A percentile compares a stretch with the other conserved stretches of the same genome.
Conservation (phyloP, 2,329 filamentous ascomycete genomes). For the Epichloe bromicola region DNA sequence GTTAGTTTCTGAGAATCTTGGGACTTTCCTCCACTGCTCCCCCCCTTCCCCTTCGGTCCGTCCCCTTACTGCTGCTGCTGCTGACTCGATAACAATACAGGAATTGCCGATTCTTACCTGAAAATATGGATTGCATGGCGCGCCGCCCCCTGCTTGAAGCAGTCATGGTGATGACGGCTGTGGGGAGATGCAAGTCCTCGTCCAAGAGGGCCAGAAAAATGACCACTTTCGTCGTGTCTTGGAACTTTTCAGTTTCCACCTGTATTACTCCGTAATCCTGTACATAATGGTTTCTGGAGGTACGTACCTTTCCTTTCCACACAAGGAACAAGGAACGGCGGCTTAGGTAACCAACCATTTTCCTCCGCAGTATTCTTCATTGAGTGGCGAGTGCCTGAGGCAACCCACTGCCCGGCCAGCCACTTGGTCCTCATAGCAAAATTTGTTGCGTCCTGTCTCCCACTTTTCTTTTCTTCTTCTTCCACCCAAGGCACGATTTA, state of each 20-base stretch:
- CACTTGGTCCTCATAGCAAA: constrained; percentile 4
- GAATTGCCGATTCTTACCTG: constrained; percentile 27
- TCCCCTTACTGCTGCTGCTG: not conserved
- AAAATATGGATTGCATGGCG: constrained; percentile 34
- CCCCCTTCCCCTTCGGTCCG: too few species aligned
- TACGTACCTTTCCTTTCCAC: not conserved
- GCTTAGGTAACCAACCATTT: not conserved
- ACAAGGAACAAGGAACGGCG: not conserved
- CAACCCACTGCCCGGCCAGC: constrained; percentile 5
- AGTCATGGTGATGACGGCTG: constrained; percentile 24
- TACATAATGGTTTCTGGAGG: not conserved
- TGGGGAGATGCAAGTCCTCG: constrained; percentile 6
- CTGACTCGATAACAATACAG: not conserved
- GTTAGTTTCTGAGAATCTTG: not conserved
- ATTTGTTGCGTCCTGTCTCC: constrained; percentile 7
- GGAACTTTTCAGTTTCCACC: constrained; percentile 11
- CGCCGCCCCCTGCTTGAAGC: constrained; percentile 44
- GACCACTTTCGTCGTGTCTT: constrained; percentile 4
- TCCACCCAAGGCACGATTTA: constrained; percentile 54
- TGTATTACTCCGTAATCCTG: not conserved
- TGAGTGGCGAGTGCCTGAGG: constrained; percentile 14
- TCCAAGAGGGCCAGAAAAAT: not conserved
- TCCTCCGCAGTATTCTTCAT: not conserved
- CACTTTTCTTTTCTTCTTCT: constrained; percentile 19
- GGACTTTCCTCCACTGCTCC: not conserved